Evolutionary conservation across 805 yeast genomes (phyloP), one percentile per base, ranked within the genome.

Genomic region (Saccharomyces jurei): DNA sequence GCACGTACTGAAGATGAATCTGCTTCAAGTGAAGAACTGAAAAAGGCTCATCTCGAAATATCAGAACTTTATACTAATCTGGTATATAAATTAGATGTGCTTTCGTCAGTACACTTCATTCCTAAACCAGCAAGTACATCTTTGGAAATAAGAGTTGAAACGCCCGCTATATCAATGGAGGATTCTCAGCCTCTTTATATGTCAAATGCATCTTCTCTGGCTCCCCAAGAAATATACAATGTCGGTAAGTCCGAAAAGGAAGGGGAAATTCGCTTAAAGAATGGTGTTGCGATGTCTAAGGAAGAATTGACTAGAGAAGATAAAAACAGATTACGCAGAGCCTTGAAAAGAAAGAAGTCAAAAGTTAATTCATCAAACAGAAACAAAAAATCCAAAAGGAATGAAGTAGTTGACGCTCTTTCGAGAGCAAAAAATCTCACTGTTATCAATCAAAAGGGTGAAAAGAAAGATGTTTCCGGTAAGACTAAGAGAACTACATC

Each of bases 111-210:
- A 59, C 95, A 90, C 68, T 94, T 86, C 74, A 80, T 90, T 57
- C 99, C 99, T 51, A 88, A 86, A 70, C 96, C 96, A 17, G 82
- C 87, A 41, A 84, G 87, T 68, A 86, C 88, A 62, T 73, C 84
- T 25, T 74, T 92, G 58, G 90, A 87, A 55, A 84, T 94, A 65
- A 89, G 86, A 67, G 89, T 90, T 41, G 86, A 91, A 54, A 78
- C 87, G 0, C 84, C 96, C 4, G 80, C 96, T 1, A 85, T 94
- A 50, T 66, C 85, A 1, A 88, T 92, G 96, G 99, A 92, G 72
- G 98, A 94, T 66, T 94, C 97, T 1, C 97, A 90, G 73, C 99
- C 99, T 50, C 77, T 89, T 55, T 84, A 90, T 41, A 77, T 87
- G 73, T 81, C 94, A 1, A 74, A 80, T 32, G 88, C 84, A 25